These are phyloP conservation scores for Seiridium unicorne DNA, from an alignment of 2,329 filamentous ascomycete species.

Conservation along the genomic window DNA sequence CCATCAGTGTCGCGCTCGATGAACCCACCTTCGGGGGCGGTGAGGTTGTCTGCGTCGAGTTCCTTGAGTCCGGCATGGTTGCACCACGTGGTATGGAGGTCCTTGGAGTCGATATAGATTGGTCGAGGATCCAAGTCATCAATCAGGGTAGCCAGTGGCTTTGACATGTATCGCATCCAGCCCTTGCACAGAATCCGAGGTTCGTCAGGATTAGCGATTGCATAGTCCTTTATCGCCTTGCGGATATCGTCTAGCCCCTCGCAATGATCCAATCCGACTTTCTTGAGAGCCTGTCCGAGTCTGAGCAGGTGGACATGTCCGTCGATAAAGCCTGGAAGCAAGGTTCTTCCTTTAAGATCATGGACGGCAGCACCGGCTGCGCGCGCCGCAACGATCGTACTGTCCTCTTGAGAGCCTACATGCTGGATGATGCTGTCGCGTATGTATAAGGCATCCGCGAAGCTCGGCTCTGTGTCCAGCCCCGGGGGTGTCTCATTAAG, in stretches of 20 bases:
- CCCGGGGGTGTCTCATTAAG: too few relatives aligned
- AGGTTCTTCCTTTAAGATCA: conserved; percentile 28
- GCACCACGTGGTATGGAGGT: conserved; percentile 57
- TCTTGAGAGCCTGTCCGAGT: conserved; percentile 51
- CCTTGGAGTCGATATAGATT: conserved; percentile 56
- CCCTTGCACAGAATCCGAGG: conserved; percentile 51
- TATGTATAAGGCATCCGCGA: too few relatives aligned
- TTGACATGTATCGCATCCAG: conserved; percentile 47
- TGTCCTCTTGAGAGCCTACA: conserved; percentile 15
- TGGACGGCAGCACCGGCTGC: conserved; percentile 14
- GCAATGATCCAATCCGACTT: conserved; percentile 48
- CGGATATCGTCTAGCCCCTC: conserved; percentile 49
- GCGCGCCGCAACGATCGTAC: conserved; percentile 9
- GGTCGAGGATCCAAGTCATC: conserved; percentile 53
- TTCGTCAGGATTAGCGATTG: conserved; percentile 43
- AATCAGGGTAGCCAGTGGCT: conserved; percentile 45
- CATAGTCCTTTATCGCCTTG: conserved; percentile 41
- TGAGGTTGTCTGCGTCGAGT: conserved; percentile 41
- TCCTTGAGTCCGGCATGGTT: conserved; percentile 49
- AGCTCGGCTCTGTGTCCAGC: too few relatives aligned
- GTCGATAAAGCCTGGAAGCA: conserved; percentile 57
- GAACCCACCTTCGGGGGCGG: conserved; percentile 48
- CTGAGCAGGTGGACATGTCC: conserved; percentile 56
- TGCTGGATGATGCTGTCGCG: conserved; percentile 10
- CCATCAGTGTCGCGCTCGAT: conserved; percentile 50